phyloP scores from a whole-genome alignment of 2,329 filamentous ascomycete species.

The Immersiporthe knoxdaviesiana region DNA sequence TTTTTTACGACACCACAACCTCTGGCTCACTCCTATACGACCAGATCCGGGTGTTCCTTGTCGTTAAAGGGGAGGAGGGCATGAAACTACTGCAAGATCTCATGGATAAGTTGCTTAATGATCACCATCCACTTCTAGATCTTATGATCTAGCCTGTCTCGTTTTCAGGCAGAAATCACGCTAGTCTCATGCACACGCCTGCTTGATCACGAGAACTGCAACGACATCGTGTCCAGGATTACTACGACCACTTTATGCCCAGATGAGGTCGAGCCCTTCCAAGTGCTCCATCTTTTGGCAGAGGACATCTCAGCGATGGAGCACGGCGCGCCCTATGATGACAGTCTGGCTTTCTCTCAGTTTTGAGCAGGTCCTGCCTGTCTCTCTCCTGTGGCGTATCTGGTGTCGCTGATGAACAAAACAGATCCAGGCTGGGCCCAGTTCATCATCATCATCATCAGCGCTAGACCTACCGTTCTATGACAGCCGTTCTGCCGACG shows the following conservation, averaged over 20 bases:
- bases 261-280: not conserved
- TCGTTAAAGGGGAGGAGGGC: slow-evolving; percentile 13
- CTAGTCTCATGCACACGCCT: slow-evolving; percentile 2
- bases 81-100: slow-evolving; percentile 19
- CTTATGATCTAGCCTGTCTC: slow-evolving; percentile 15
- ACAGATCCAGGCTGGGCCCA: not conserved
- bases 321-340: not conserved
- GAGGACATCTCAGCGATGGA: not conserved
- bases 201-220: slow-evolving; percentile 1
- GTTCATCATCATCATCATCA: slow-evolving; percentile 4
- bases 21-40: slow-evolving; percentile 16
- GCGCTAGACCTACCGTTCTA: slow-evolving; percentile 3
- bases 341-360: not conserved
- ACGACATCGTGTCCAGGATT: not conserved
- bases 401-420: not conserved
- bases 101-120: slow-evolving; percentile 25
- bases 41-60: slow-evolving; percentile 22
- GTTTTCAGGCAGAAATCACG: slow-evolving; percentile 7
- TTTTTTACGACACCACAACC: not conserved
- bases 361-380: too few relatives aligned
- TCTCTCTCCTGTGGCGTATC: not conserved
- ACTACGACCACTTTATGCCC: not conserved
- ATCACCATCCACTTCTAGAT: slow-evolving; percentile 2
- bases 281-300: too few relatives aligned
- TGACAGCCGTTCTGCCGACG: not conserved